phyloP scores from a whole-genome alignment of 345 rosid genomes.

The Excoecaria cochinchinensis region DNA sequence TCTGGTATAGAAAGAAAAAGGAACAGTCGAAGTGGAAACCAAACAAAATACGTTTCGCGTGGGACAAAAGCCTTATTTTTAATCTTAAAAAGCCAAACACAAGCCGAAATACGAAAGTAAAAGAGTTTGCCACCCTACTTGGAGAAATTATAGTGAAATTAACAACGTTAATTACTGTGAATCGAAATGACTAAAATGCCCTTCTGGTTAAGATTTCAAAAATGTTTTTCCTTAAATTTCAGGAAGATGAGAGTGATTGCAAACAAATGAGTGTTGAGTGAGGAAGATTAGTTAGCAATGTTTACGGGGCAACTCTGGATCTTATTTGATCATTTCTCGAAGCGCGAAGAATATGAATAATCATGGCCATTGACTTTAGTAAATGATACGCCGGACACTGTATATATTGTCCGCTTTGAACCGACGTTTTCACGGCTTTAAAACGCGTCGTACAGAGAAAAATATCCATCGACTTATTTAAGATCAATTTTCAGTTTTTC shows the following conservation, averaged over 20 bases:
- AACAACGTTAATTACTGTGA: background rate
- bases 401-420: no score
- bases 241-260: background rate
- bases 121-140: background rate
- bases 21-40: slow-evolving; percentile 15
- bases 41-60: background rate
- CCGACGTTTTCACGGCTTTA: no score
- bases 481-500: no score
- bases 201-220: slow-evolving; percentile 13
- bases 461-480: no score
- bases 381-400: no score
- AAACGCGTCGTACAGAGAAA: no score
- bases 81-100: background rate
- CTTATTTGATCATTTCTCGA: background rate
- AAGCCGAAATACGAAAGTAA: background rate
- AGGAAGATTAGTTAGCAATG: background rate
- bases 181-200: slow-evolving; percentile 24
- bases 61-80: background rate
- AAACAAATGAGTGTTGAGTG: background rate
- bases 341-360: background rate
- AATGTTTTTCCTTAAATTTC: slow-evolving; percentile 5
- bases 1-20: slow-evolving; percentile 11
- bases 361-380: background rate
- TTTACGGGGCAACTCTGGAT: background rate
- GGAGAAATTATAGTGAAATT: background rate